Evolutionary conservation across 108 stramenopile genomes (phyloP), one percentile per base, ranked within the genome.

Genomic region (Cyclotella sp.): DNA sequence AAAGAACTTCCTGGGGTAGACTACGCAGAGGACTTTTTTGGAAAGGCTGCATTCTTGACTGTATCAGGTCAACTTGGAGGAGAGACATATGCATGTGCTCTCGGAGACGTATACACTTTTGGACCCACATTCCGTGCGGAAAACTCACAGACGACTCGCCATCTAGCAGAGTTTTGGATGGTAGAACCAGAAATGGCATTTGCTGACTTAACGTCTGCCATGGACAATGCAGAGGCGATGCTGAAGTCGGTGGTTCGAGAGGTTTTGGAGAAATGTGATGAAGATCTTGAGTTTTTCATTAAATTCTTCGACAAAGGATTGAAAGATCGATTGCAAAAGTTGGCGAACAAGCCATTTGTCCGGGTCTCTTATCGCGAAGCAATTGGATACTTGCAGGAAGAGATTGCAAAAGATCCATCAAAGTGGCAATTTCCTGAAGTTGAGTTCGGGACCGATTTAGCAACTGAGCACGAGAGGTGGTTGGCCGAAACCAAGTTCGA

Each of bases 71-170:
- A 99, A 82, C 85, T 99, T 7, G 94, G 90, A 7, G 97, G 86
- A 28, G 99, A 99, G 83, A 93, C 98, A 4, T 92, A 97, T 73
- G 98, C 98, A 16, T 98, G 95, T 77, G 98, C 98, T 10, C 75
- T 99, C 24, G 98, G 98, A 29, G 97, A 98, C 85, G 91, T 99
- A 43, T 99, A 99, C 79, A 99, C 98, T 9, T 99, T 99, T 78
- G 99, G 99, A 18, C 99, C 99, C 29, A 98, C 99, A 39, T 99
- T 99, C 72, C 95, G 99, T 14, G 99, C 99, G n/a, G 99, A 99
- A 87, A 99, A 99, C 82, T 91, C 89, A 18, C 96, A 99, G 83
- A 99, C 99, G 15, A 86, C 97, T n/a, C 86, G 97, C 28, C 99
- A 99, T 75, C 82, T 99, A 43, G 96, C 96, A 16, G 97, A 98